These are phyloP conservation scores for Tetrahymena borealis DNA, from an alignment of 73 alveolate genomes.

Conservation along the genomic window DNA sequence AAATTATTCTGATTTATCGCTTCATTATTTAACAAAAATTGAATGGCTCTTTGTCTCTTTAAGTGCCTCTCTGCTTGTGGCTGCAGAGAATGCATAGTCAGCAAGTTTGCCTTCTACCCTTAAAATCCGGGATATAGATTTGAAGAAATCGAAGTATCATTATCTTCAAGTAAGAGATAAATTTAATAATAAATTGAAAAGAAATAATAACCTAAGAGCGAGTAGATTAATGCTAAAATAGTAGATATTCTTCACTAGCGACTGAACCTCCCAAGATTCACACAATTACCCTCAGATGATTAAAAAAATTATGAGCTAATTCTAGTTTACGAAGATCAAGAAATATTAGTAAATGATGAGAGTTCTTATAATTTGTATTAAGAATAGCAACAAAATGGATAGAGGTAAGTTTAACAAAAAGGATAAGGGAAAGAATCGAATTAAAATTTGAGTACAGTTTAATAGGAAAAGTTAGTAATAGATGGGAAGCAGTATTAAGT, in stretches of 20 bases:
- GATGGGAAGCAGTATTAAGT: neutral
- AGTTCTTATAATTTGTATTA: neutral
- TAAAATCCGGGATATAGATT: neutral
- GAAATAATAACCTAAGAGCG: too few relatives aligned
- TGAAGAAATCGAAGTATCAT: neutral
- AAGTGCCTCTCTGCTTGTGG: conserved; percentile 1
- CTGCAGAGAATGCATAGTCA: neutral
- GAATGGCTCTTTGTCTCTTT: neutral
- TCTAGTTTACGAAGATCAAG: neutral
- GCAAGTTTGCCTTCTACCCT: neutral
- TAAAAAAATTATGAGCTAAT: neutral
- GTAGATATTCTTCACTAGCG: neutral
- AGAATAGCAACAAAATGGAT: neutral
- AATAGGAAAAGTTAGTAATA: neutral
- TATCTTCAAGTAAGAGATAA: neutral
- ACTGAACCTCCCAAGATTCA: neutral
- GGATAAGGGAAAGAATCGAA: neutral
- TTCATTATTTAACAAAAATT: too few relatives aligned
- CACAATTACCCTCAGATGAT: neutral
- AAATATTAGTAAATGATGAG: neutral
- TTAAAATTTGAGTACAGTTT: neutral
- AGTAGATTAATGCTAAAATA: neutral
- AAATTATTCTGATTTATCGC: too few relatives aligned
- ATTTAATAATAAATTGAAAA: too few relatives aligned
- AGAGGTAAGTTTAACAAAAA: too few relatives aligned